A percentile compares a stretch with the other conserved stretches of the same genome.
phyloP scores from a whole-genome alignment of 2,329 filamentous ascomycete species.

The Hypoxylon sp. region DNA sequence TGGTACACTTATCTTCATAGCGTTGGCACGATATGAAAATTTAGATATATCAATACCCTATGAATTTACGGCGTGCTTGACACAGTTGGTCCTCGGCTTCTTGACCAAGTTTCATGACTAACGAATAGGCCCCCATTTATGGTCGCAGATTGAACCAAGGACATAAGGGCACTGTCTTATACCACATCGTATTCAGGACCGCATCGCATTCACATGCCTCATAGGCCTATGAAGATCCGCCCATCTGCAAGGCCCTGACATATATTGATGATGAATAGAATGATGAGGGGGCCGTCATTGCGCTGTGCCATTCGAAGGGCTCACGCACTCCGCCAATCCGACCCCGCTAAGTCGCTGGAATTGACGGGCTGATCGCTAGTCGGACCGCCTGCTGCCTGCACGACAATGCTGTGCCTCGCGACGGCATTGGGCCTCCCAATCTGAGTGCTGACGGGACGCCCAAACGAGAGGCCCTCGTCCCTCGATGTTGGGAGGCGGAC shows the following conservation, averaged over 20 bases:
- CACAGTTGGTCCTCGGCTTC: background rate
- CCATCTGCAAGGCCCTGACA: constrained; percentile 7
- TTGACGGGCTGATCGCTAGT: constrained; percentile 24
- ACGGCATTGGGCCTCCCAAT: constrained; percentile 17
- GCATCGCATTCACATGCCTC: constrained; percentile 2
- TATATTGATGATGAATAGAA: background rate
- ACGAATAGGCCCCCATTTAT: background rate
- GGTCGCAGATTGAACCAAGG: background rate
- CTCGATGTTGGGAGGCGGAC: background rate
- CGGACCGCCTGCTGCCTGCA: constrained; percentile 31
- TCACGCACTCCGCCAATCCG: constrained; percentile 7
- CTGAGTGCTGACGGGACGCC: background rate
- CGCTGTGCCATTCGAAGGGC: constrained; percentile 12
- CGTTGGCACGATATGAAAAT: background rate
- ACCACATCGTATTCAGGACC: background rate
- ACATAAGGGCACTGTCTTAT: background rate
- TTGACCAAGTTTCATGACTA: background rate
- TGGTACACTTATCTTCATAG: background rate
- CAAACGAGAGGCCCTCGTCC: constrained; percentile 2
- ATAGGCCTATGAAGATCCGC: background rate
- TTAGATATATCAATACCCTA: background rate
- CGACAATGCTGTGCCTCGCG: constrained; percentile 28
- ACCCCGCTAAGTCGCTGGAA: constrained; percentile 22
- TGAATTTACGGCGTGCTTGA: background rate
- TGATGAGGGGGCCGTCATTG: constrained; percentile 6